Evolutionary conservation across 257 asterid genomes (phyloP).

Genomic region (Pogostemon cablin): DNA sequence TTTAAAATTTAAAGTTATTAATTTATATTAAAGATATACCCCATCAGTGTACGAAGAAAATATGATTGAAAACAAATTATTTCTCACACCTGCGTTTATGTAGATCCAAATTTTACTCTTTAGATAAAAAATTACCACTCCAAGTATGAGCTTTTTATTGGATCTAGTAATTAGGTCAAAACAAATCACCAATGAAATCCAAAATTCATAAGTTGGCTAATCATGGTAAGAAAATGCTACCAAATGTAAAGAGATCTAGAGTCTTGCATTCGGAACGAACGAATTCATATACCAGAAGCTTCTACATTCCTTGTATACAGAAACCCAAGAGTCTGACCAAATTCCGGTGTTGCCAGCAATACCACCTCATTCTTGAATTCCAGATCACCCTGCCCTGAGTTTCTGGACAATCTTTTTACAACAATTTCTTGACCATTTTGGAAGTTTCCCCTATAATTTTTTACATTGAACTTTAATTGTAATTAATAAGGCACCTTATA

Average conservation of each 20-base stretch:
- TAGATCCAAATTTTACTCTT: too few relatives aligned
- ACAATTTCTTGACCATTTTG: slow-evolving; percentile 34
- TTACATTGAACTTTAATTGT: too few relatives aligned
- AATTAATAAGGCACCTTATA: slow-evolving; percentile 42
- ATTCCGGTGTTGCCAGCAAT: slow-evolving; percentile 43
- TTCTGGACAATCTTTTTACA: slow-evolving; percentile 35
- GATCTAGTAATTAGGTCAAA: not conserved
- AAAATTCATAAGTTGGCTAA: too few relatives aligned
- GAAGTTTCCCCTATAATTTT: slow-evolving; percentile 34
- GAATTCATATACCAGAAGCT: slow-evolving; percentile 33
- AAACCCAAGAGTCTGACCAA: slow-evolving; percentile 41
- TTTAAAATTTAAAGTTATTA: too few relatives aligned
- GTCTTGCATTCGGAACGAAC: slow-evolving; percentile 33
- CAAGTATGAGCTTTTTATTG: slow-evolving; percentile 17
- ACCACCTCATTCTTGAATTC: slow-evolving; percentile 46
- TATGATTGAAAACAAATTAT: too few relatives aligned
- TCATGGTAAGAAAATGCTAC: slow-evolving; percentile 13
- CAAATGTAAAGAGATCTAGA: slow-evolving; percentile 39
- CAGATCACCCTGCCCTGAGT: slow-evolving; percentile 37
- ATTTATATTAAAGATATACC: too few relatives aligned
- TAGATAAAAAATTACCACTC: slow-evolving; percentile 26
- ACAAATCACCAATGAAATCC: too few relatives aligned
- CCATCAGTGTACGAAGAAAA: too few relatives aligned
- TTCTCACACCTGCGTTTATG: too few relatives aligned
- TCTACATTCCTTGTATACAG: slow-evolving; percentile 29